Percentiles rank a stretch among this genome's conserved stretches.
Conservation (phyloP, 2,329 filamentous ascomycete species). For the Didymella exigua region DNA sequence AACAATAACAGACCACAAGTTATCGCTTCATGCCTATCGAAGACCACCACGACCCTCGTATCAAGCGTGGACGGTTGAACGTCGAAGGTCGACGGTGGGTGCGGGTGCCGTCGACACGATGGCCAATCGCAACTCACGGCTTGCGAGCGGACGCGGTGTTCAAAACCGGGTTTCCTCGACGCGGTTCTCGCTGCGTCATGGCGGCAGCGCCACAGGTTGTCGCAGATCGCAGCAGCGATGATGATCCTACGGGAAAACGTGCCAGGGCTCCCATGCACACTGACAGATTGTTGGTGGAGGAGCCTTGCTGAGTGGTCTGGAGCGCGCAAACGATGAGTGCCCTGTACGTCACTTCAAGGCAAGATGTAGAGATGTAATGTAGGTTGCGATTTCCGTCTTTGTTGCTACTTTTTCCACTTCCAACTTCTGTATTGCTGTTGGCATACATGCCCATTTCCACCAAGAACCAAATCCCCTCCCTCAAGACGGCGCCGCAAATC, state of each 20-base stretch:
- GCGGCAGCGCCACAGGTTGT: slow-evolving; percentile 11
- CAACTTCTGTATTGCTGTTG: background rate
- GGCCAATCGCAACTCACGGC: slow-evolving; percentile 16
- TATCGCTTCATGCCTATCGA: background rate
- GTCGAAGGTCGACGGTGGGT: slow-evolving; percentile 6
- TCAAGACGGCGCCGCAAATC: slow-evolving; percentile 40
- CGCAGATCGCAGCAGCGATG: slow-evolving; percentile 14
- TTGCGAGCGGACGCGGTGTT: slow-evolving; percentile 20
- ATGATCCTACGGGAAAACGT: slow-evolving; percentile 22
- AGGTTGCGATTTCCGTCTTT: slow-evolving; percentile 6
- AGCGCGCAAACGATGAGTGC: slow-evolving; percentile 9
- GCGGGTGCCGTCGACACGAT: slow-evolving; percentile 2
- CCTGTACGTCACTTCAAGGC: slow-evolving; percentile 15
- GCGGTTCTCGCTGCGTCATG: slow-evolving; percentile 27
- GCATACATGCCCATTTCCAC: background rate
- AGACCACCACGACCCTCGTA: no score
- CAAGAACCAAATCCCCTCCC: background rate
- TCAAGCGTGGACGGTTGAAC: background rate
- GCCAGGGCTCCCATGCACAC: slow-evolving; percentile 31
- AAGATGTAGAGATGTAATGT: slow-evolving; percentile 6
- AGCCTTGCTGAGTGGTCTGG: slow-evolving; percentile 6
- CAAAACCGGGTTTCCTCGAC: slow-evolving; percentile 33
- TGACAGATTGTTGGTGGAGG: slow-evolving; percentile 19
- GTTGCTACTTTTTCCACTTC: background rate
- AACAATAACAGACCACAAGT: background rate